phyloP scores from a whole-genome alignment of 129 eudicot species.

The Mikania micrantha region DNA sequence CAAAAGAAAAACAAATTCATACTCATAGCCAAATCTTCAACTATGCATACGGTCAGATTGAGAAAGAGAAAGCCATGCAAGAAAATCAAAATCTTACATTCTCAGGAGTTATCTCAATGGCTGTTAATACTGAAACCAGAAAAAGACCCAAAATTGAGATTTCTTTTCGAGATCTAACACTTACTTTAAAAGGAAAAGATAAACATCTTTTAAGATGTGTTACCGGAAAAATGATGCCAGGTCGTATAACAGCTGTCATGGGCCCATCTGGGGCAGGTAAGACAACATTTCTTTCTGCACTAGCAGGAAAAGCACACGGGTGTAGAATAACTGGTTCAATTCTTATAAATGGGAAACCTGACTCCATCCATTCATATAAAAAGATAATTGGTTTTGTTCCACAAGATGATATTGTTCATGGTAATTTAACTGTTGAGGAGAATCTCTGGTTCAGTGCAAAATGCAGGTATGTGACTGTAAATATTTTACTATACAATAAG shows the following conservation, averaged over 20 bases:
- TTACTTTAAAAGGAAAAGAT: slow-evolving; percentile 72
- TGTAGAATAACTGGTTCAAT: slow-evolving; percentile 66
- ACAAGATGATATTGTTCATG: slow-evolving; percentile 92
- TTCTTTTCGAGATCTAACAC: slow-evolving; percentile 63
- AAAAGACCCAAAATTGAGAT: slow-evolving; percentile 79
- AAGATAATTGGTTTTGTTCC: slow-evolving; percentile 87
- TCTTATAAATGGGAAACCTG: slow-evolving; percentile 61
- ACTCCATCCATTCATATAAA: slow-evolving; percentile 68
- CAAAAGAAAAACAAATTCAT: slow-evolving; percentile 49
- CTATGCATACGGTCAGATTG: slow-evolving; percentile 79
- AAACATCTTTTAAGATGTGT: slow-evolving; percentile 59
- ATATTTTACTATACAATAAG: neutral
- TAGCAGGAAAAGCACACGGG: slow-evolving; percentile 81
- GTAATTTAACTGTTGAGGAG: slow-evolving; percentile 85
- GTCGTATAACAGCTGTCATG: slow-evolving; percentile 84
- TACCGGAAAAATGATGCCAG: slow-evolving; percentile 79
- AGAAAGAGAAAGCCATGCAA: slow-evolving; percentile 79
- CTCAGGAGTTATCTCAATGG: slow-evolving; percentile 80
- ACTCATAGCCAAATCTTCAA: slow-evolving; percentile 81
- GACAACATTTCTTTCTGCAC: slow-evolving; percentile 84
- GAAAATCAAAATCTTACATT: slow-evolving; percentile 73
- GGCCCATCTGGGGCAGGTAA: slow-evolving; percentile 99
- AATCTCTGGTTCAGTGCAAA: slow-evolving; percentile 90
- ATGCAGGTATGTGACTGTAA: slow-evolving; percentile 75
- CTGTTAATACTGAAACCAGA: slow-evolving; percentile 37